These are phyloP conservation scores for Acer yangbiense DNA, from an alignment of 345 rosid species.

Conservation along the genomic window DNA sequence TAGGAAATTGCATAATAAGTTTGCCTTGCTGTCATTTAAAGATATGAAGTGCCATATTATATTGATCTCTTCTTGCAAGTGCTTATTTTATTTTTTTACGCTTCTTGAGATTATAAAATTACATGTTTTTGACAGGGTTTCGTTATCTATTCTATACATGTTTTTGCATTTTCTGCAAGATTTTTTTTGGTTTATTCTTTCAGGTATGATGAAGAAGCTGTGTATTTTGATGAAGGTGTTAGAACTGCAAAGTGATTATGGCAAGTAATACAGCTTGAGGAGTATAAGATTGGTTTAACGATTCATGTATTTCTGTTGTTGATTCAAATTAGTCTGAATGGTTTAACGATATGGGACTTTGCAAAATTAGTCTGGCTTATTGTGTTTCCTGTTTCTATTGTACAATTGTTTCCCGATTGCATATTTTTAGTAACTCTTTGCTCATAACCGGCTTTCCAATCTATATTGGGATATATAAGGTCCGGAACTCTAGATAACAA, in stretches of 20 bases:
- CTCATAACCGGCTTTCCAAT: conserved; percentile 70
- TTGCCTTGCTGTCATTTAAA: background rate
- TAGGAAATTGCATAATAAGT: too few species aligned
- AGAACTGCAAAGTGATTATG: conserved; percentile 80
- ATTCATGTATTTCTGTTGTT: background rate
- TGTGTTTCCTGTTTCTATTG: background rate
- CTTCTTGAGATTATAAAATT: too few species aligned
- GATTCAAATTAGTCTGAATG: too few species aligned
- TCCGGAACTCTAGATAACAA: conserved; percentile 53
- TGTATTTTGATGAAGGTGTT: conserved; percentile 90
- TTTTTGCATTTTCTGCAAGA: background rate
- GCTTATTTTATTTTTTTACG: background rate
- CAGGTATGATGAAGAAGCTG: conserved; percentile 85
- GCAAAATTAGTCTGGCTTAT: background rate
- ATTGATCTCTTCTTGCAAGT: background rate
- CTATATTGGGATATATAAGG: conserved; percentile 76
- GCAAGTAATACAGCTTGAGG: conserved; percentile 53
- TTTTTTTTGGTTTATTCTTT: conserved; percentile 2
- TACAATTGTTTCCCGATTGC: background rate
- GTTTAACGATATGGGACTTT: background rate
- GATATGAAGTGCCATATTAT: background rate
- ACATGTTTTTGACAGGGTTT: background rate
- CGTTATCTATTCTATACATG: background rate
- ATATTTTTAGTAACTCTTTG: background rate
- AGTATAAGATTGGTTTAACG: background rate